Evolutionary conservation across 768 basidiomycete genomes (phyloP), one percentile per base, ranked within the genome.

Genomic region (Mrakia gelida): DNA sequence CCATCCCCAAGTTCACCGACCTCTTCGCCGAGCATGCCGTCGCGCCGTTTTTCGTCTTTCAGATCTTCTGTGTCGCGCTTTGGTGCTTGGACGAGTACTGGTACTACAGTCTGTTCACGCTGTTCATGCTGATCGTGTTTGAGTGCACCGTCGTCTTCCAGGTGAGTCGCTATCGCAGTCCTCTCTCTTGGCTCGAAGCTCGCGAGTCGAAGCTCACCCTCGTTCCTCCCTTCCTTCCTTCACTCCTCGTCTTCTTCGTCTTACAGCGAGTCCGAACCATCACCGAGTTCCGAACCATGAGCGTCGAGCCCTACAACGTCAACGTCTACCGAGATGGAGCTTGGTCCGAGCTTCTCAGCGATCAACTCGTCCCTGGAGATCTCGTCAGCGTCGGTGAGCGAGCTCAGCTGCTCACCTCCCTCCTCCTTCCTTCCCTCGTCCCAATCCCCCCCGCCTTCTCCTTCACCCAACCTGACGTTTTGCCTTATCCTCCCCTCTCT

Each of bases 131-230:
- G 52, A 86, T 99, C 68, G 92, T 97, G 80, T 99, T 99, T 83
- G 97, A 99, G 85, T 98, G 95, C 85, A 98, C 97, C 1, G 95
- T 97, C 32, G 96, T 98, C 43, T 98, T 92, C 90, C 97, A 98
- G 91, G 94, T 93, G 80, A 71, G 90, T 84, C 26, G 23, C 30
- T n/a, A 49, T 61, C 56, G 45, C 9, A 15, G 11, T 15, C 45
- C 11, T 45, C 45, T 10, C 45, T 45, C 45, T 43, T n/a, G 38
- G 38, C 38, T 38, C 8, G 5, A 45, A 45, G 7, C 45, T 11
- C 45, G 5, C 9, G 11, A 45, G 38, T 67, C 62, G 76, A 9
- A 62, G 32, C 30, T 61, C 59, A 71, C 34, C 75, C 26, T 28
- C 11, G 18, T 13, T 38, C n/a, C 11, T 26, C 38, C 38, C 59